Percentiles rank a stretch among this genome's conserved stretches.
phyloP scores from a whole-genome alignment of 768 basidiomycete genomes.

The Mrakia blollopis region DNA sequence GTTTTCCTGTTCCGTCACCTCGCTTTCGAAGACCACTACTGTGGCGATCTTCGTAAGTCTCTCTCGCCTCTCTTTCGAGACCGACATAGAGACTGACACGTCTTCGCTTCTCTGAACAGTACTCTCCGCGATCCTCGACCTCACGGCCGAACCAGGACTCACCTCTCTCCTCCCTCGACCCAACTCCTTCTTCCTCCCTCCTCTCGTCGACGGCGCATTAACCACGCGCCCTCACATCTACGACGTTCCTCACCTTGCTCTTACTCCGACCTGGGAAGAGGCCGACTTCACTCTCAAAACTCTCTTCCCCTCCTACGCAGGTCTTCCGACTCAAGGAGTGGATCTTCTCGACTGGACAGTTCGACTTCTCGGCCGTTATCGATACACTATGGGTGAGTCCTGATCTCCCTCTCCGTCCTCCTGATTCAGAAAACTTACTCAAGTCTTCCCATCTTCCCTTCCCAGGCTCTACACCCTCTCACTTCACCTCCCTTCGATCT shows the following conservation, averaged over 20 bases:
- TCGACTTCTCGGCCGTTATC: slow-evolving; percentile 27
- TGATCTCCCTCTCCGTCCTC: not conserved
- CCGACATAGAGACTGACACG: not conserved
- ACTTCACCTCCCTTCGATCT: slow-evolving; percentile 16
- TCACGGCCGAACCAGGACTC: slow-evolving; percentile 44
- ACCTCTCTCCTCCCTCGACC: slow-evolving; percentile 45
- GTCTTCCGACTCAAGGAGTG: slow-evolving; percentile 1
- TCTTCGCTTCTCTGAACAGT: slow-evolving; percentile 22
- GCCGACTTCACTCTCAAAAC: slow-evolving; percentile 33
- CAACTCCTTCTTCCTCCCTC: slow-evolving; percentile 18
- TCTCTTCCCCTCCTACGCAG: slow-evolving; percentile 27
- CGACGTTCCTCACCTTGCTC: slow-evolving; percentile 32
- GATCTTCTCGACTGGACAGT: slow-evolving; percentile 15
- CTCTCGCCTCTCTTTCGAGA: not conserved
- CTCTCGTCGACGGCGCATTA: not conserved
- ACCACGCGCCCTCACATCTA: slow-evolving; percentile 17
- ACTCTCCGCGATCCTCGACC: slow-evolving; percentile 42
- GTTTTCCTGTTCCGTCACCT: slow-evolving; percentile 44
- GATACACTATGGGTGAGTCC: slow-evolving; percentile 15
- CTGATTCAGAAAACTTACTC: no score
- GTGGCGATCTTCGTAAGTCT: slow-evolving; percentile 45
- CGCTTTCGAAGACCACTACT: slow-evolving; percentile 41
- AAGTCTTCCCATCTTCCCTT: not conserved
- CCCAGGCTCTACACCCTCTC: slow-evolving; percentile 13
- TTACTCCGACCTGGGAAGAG: slow-evolving; percentile 33